Base-by-base conservation (phyloP, 305 asterid genomes). In the Stenogyne calaminthoides region DNA sequence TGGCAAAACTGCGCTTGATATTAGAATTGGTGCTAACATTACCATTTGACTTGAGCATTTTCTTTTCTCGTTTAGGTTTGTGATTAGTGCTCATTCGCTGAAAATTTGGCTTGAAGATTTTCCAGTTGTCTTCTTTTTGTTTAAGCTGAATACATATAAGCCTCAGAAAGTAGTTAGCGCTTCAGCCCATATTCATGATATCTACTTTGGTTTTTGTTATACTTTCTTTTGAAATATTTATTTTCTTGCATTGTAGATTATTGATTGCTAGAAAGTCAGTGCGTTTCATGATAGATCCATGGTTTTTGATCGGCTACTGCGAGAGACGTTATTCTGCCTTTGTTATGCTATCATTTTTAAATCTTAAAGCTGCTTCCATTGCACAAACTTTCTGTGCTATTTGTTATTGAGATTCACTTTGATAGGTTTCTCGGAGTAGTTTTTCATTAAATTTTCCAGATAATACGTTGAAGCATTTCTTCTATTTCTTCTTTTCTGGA, bases 201-300 rank as follows among this genome's bases (percentile, higher is more conserved):
- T 65, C 63, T 44, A 22, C 71, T 71, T 64, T 52, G 74, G 66
- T 65, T 77, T 75, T 20, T 81, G 69, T 51, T 56, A n/a, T 64
- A 39, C 57, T 74, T 67, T 69, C 40, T 69, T 76, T 80, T 59
- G 16, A 78, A 46, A 49, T 16, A 16, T 68, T 79, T 16, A 8
- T 81, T 70, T 57, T 56, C 58, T 49, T 82, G 77, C 61, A 79
- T 84, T 86, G 88, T 87, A 87, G 83, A 90, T 85, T 90, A 90
- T 74, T 88, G 95, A 84, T 77, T 82, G 76, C 76, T 84, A 7
- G 79, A 80, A 81, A 83, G 82, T 77, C 82, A 18, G 78, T 78
- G 85, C 86, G 56, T 83, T 81, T 76, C 81, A 34, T 83, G 84
- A 51, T 83, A 74, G 73, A 32, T 32, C 87, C 88, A 72, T 82